Conservation (phyloP, 192 early-diverging fungal species). For the Rhizoclosmatium globosum region DNA sequence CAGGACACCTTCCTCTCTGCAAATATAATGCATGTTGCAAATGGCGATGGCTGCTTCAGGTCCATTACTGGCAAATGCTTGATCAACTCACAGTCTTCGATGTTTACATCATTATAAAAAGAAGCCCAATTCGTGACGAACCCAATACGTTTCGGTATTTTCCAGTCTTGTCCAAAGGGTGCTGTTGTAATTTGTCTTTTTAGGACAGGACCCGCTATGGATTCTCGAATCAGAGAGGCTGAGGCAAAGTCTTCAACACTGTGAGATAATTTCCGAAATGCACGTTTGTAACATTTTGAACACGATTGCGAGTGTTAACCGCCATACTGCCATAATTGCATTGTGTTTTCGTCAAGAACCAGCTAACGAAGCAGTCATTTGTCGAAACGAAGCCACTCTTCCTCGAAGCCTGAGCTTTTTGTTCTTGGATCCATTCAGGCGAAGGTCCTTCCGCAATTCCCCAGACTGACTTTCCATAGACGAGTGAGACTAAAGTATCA, state of each 20-base stretch:
- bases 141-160: not conserved
- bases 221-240: not conserved
- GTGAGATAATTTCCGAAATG: too few species aligned
- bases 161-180: not conserved
- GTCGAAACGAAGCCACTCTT: conserved; percentile 5
- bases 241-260: too few species aligned
- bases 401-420: not conserved
- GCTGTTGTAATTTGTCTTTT: not conserved
- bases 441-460: not conserved
- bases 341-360: not conserved
- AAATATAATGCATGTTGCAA: not conserved
- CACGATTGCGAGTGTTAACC: not conserved
- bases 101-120: not conserved
- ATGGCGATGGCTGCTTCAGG: not conserved
- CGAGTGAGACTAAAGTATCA: not conserved
- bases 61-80: conserved; percentile 6
- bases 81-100: not conserved
- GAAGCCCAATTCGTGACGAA: conserved; percentile 6
- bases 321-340: not conserved
- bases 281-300: too few species aligned
- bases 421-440: not conserved
- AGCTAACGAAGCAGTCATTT: not conserved
- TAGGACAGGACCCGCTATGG: not conserved
- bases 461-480: not conserved
- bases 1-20: not conserved